Conservation (phyloP, 805 yeast genomes). For the Zygoascus flipseniorum region DNA sequence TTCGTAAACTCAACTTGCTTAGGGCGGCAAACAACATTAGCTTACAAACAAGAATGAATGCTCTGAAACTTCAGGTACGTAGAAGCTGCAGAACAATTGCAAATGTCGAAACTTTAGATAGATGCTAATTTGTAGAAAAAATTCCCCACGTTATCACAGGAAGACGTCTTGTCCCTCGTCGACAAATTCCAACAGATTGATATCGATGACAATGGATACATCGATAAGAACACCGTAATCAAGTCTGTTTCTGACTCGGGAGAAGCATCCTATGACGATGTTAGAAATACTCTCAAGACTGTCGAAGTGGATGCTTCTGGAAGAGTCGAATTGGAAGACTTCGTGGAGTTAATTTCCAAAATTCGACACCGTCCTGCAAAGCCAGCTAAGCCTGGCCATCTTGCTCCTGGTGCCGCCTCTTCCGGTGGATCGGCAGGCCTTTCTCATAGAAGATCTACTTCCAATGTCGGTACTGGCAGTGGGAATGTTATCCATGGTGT, state of each 20-base stretch:
- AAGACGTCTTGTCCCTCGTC: constrained; percentile 74
- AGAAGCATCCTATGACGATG: constrained; percentile 77
- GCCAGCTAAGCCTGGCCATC: constrained; percentile 1
- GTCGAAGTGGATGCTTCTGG: constrained; percentile 96
- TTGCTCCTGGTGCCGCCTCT: constrained; percentile 7
- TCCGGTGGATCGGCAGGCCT: constrained; percentile 9
- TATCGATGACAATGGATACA: constrained; percentile 87
- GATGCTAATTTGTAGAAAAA: constrained; percentile 45
- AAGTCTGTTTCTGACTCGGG: constrained; percentile 76
- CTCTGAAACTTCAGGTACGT: constrained; percentile 14
- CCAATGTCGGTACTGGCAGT: constrained; percentile 68
- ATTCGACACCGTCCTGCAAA: constrained; percentile 42
- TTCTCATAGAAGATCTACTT: constrained; percentile 8
- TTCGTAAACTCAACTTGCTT: not conserved
- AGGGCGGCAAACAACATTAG: no score
- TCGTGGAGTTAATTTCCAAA: constrained; percentile 74
- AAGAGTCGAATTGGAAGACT: constrained; percentile 92
- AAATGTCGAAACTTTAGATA: not conserved
- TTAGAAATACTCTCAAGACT: constrained; percentile 84
- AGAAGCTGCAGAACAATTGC: not conserved
- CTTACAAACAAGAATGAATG: constrained; percentile 8
- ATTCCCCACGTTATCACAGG: constrained; percentile 78
- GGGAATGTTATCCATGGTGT: constrained; percentile 93
- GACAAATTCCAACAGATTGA: constrained; percentile 78
- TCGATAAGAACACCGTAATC: constrained; percentile 83